Base-by-base conservation (phyloP, 768 basidiomycete genomes). In the Leucogyrophana mollusca region DNA sequence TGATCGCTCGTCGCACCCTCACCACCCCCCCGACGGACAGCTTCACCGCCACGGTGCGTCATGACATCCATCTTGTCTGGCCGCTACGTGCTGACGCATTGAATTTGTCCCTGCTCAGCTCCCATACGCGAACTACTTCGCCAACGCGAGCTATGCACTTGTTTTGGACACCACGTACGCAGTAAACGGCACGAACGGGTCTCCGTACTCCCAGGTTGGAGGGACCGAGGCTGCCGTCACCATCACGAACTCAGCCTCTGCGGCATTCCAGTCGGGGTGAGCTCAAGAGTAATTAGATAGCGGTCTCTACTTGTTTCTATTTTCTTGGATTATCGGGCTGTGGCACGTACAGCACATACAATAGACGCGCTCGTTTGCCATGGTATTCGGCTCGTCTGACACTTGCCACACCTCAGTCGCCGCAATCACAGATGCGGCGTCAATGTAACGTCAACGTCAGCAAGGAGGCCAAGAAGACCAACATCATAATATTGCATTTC, bases 1-100 rank as follows among this genome's bases (percentile, higher is more conserved):
- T 45, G 2, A 9, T 45, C 32, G 43, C 43, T 45, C 43, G 43
- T 18, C 43, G 4, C 34, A 23, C 17, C 20, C 16, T 36, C 20
- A 25, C 35, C 16, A 16, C 8, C n/a, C 20, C 35, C 9, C 35
- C 35, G 16, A 37, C 20, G 6, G 35, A 37, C n/a, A 37, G 7
- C 9, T 37, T 37, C 20, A 37, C 35, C n/a, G 35, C 20, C n/a
- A 7, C 7, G 20, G 35, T 37, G 7, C n/a, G n/a, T 37, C 6
- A 30, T 13, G 13, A 6, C 7, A 9, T 37, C 35, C 35, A 16
- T 16, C 6, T 21, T 16, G 7, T 8, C 7, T 37, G 9, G n/a
- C 7, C n/a, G n/a, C n/a, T 16, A 9, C 32, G 32, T 9, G 9
- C 32, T 33, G n/a, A 33, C 9, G 32, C 32, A 16, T 13, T 30